Base-by-base conservation (phyloP, 2,329 filamentous ascomycete genomes). In the Pseudocercospora musae region DNA sequence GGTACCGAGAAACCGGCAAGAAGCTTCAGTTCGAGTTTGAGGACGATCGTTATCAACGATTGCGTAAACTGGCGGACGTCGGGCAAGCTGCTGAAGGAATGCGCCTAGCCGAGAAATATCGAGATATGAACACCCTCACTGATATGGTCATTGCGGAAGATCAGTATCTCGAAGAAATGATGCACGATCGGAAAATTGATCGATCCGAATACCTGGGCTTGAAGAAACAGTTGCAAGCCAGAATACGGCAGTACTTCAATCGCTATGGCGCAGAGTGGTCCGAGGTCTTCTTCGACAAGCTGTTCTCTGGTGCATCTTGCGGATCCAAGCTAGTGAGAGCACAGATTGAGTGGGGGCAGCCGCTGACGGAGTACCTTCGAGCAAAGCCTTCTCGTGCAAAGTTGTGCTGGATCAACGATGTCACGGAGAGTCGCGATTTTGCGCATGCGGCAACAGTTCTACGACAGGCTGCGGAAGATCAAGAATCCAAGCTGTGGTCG, bases 361-460 rank as follows among this genome's bases (percentile, higher is more conserved):
- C 87, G 71, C 84, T 96, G 59, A 96, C 92, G 0, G 82, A 83
- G 57, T 99, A 92, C 71, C 81, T 99, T 53, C 86, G 90, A 46
- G 87, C 85, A 59, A 85, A 87, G 66, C 84, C 87, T 0, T 83
- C 87, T 65, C 86, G 92, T 65, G 88, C 89, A 27, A 91, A 91
- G 70, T 82, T 99, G 49, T 88, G 89, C 54, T 99, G 95, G 95
- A 96, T 99, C 78, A 96, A 99, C 74, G 93, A 98, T 73, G 84
- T 98, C 7, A 82, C 87, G 63, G 84, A 85, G 23, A 90, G 95
- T 73, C 83, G 87, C 62, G 87, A 96, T 70, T 92, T 92, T 66
- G 81, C 85, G 11, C 84, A 86, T 60, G 93, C 94, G 10, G 88
- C 89, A 4, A 79, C 86, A 46, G 89, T 88, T 0, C 82, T 99